Conservation (phyloP, 805 yeast genomes). For the Saturnispora mendoncae region DNA sequence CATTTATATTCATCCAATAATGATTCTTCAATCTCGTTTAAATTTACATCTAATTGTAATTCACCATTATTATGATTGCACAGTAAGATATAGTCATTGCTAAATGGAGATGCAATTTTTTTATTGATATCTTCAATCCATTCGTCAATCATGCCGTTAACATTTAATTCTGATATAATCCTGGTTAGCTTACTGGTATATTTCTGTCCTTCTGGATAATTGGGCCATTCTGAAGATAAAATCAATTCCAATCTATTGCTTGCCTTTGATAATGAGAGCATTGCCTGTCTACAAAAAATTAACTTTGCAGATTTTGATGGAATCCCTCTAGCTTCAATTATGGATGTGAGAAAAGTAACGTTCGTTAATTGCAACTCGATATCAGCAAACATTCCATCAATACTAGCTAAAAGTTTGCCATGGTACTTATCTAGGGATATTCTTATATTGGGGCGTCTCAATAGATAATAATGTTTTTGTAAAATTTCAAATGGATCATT, state of each 20-base stretch:
- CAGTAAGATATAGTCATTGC: conserved; percentile 27
- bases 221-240: conserved; percentile 53
- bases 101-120: conserved; percentile 11
- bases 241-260: conserved; percentile 39
- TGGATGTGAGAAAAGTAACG: not conserved
- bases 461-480: conserved; percentile 38
- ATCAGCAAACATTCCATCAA: conserved; percentile 37
- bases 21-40: conserved; percentile 26
- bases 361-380: conserved; percentile 31
- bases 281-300: conserved; percentile 46
- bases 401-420: conserved; percentile 37
- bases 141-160: conserved; percentile 31
- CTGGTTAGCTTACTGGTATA: conserved; percentile 42
- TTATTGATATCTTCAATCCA: conserved; percentile 36
- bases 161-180: conserved; percentile 39
- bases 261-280: conserved; percentile 34
- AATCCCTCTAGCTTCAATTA: conserved; percentile 31
- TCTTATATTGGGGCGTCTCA: conserved; percentile 45
- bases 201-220: conserved; percentile 57
- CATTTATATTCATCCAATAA: conserved; percentile 24
- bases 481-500: conserved; percentile 44
- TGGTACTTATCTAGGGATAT: conserved; percentile 56
- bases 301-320: conserved; percentile 40
- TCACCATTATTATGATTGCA: conserved; percentile 21
- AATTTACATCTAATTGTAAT: conserved; percentile 25